Percentiles rank a stretch among this genome's conserved stretches.
Conservation (phyloP, 176 grass and related monocot species). For the Triticum timopheevii region DNA sequence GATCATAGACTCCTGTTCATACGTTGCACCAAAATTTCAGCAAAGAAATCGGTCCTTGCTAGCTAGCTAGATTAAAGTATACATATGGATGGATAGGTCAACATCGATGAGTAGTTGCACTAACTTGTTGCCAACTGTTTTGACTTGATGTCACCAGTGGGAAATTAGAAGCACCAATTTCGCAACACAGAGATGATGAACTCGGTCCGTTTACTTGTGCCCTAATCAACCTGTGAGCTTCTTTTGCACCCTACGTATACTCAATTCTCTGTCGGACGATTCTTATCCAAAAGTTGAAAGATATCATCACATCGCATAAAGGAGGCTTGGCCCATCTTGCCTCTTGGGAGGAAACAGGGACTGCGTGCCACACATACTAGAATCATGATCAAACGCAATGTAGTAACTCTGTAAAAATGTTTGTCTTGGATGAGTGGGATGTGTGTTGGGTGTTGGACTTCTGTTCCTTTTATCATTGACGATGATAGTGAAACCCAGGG, state of each 20-base stretch:
- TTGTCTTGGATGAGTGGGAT: neutral
- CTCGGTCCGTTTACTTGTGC: neutral
- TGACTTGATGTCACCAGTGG: neutral
- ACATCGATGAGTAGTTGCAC: neutral
- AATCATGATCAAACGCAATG: neutral
- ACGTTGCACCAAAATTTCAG: neutral
- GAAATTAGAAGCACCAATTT: neutral
- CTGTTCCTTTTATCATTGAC: neutral
- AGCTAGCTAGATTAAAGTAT: neutral
- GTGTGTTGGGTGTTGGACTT: neutral
- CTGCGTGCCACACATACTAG: neutral
- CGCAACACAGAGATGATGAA: neutral
- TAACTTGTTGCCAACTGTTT: neutral
- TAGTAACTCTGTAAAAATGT: neutral
- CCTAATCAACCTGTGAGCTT: neutral
- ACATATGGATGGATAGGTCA: neutral
- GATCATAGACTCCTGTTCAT: neutral
- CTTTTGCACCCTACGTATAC: neutral
- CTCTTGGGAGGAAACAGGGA: neutral
- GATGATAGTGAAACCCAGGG: neutral
- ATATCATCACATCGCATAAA: neutral
- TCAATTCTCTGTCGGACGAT: neutral
- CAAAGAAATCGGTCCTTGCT: neutral
- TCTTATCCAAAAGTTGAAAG: neutral
- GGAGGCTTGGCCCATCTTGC: neutral